phyloP scores from a whole-genome alignment of 768 basidiomycete species.

The Lyophyllum decastes region DNA sequence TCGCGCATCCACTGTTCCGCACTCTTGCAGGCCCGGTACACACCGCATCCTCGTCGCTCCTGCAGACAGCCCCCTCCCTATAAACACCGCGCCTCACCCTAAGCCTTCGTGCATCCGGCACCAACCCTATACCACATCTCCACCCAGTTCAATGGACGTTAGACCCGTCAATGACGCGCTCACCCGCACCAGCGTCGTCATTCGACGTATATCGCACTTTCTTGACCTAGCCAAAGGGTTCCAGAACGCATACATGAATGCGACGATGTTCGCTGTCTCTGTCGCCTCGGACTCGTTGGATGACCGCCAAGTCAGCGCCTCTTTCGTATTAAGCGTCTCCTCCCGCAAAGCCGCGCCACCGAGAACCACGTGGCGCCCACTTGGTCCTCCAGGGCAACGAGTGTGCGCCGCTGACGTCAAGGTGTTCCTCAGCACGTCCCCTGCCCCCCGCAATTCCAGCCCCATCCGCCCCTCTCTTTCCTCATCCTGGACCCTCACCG shows the following conservation, averaged over 20 bases:
- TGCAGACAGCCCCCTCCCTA: constrained; percentile 37
- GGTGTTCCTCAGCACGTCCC: background rate
- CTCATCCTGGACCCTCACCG: constrained; percentile 15
- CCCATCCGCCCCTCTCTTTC: constrained; percentile 5
- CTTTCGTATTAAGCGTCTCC: background rate
- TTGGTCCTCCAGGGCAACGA: constrained; percentile 5
- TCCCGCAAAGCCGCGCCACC: background rate
- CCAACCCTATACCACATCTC: background rate
- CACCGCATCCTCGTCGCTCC: constrained; percentile 35
- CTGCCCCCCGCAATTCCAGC: background rate
- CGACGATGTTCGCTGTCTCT: constrained; percentile 49
- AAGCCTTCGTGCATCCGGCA: background rate
- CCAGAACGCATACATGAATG: constrained; percentile 58
- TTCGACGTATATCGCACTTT: constrained; percentile 35
- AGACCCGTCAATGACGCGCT: background rate
- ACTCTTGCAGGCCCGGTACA: constrained; percentile 37
- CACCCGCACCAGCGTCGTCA: constrained; percentile 13
- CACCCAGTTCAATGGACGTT: background rate
- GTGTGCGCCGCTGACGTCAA: constrained; percentile 2
- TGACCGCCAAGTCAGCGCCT: constrained; percentile 11
- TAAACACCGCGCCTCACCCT: constrained; percentile 4
- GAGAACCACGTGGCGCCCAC: background rate
- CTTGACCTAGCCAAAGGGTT: constrained; percentile 56
- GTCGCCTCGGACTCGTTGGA: constrained; percentile 28
- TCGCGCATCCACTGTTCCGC: constrained; percentile 23